phyloP scores from a whole-genome alignment of 1,139 yeast genomes.

The Chernovozyma aurita region DNA sequence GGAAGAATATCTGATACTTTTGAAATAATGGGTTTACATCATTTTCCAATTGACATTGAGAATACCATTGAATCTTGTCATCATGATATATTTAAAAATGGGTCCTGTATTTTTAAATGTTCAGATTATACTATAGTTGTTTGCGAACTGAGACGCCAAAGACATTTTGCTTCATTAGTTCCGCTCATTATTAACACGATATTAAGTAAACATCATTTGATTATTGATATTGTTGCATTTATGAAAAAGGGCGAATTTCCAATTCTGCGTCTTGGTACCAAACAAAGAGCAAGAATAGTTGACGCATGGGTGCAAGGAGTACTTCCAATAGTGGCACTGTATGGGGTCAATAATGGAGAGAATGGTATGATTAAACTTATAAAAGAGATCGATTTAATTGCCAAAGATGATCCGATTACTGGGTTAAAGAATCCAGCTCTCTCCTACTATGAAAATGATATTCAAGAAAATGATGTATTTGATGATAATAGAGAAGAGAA shows the following conservation, averaged over 20 bases:
- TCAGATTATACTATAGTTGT: slow-evolving; percentile 80
- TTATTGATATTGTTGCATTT: slow-evolving; percentile 84
- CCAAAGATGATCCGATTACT: slow-evolving; percentile 38
- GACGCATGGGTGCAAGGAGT: slow-evolving; percentile 52
- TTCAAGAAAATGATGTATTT: slow-evolving; percentile 25
- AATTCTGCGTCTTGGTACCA: slow-evolving; percentile 65
- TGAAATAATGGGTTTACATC: slow-evolving; percentile 87
- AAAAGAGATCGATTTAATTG: slow-evolving; percentile 44
- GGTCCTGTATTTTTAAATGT: slow-evolving; percentile 73
- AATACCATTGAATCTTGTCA: slow-evolving; percentile 67
- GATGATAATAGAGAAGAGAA: slow-evolving; percentile 24
- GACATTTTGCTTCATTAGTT: slow-evolving; percentile 66
- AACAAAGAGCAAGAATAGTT: slow-evolving; percentile 70
- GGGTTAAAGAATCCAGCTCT: slow-evolving; percentile 44
- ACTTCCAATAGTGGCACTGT: slow-evolving; percentile 39
- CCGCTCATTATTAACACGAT: slow-evolving; percentile 80
- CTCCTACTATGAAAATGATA: slow-evolving; percentile 36
- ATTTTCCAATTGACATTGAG: slow-evolving; percentile 85
- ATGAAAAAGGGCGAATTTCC: slow-evolving; percentile 64
- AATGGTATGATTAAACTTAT: slow-evolving; percentile 52
- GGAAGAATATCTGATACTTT: slow-evolving; percentile 87
- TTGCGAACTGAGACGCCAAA: slow-evolving; percentile 55
- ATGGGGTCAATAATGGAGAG: slow-evolving; percentile 64
- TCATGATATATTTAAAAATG: slow-evolving; percentile 51
- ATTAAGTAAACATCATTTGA: slow-evolving; percentile 75